Percentiles rank a stretch among this genome's conserved stretches.
Conservation (phyloP, 2,329 filamentous ascomycete genomes). For the Aspergillus chevalieri region DNA sequence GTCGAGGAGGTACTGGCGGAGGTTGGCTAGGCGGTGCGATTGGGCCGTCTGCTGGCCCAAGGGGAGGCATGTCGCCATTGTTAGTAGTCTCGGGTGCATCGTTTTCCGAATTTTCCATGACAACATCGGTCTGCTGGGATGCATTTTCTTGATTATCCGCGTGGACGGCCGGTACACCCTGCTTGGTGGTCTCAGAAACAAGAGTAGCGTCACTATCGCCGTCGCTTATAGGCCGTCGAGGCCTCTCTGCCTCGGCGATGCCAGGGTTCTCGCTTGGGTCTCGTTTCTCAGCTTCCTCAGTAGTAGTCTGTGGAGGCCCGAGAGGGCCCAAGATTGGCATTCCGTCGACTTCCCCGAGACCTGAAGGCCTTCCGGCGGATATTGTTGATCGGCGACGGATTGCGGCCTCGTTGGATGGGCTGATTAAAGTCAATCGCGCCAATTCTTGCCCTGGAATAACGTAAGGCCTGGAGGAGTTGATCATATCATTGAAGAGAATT, state of each 20-base stretch:
- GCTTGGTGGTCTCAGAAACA: conserved; percentile 23
- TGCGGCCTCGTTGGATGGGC: conserved; percentile 49
- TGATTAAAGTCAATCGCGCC: conserved; percentile 70
- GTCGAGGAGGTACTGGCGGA: conserved; percentile 55
- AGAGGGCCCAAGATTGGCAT: conserved; percentile 42
- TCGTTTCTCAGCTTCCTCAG: conserved; percentile 13
- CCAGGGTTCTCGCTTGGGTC: conserved; percentile 8
- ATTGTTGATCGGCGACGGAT: conserved; percentile 45
- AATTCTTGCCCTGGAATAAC: conserved; percentile 70
- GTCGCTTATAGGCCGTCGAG: conserved; percentile 23
- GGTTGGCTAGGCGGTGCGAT: conserved; percentile 41
- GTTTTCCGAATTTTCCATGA: conserved; percentile 18
- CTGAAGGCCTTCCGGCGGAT: conserved; percentile 21
- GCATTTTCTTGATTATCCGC: conserved; percentile 37
- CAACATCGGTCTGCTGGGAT: conserved; percentile 12
- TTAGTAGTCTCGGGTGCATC: conserved; percentile 6
- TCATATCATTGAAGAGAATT: conserved; percentile 64
- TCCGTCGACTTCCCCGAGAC: conserved; percentile 40
- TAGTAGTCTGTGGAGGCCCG: conserved; percentile 29
- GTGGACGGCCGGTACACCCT: conserved; percentile 11
- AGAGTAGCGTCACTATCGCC: conserved; percentile 32
- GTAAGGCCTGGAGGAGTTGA: conserved; percentile 54
- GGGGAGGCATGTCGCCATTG: conserved; percentile 3
- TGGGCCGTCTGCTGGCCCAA: conserved; percentile 6
- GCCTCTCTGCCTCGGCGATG: conserved; percentile 9